These are phyloP conservation scores for Hypoxylon rickii DNA, from an alignment of 495 filamentous ascomycete genomes.

Conservation along the genomic window DNA sequence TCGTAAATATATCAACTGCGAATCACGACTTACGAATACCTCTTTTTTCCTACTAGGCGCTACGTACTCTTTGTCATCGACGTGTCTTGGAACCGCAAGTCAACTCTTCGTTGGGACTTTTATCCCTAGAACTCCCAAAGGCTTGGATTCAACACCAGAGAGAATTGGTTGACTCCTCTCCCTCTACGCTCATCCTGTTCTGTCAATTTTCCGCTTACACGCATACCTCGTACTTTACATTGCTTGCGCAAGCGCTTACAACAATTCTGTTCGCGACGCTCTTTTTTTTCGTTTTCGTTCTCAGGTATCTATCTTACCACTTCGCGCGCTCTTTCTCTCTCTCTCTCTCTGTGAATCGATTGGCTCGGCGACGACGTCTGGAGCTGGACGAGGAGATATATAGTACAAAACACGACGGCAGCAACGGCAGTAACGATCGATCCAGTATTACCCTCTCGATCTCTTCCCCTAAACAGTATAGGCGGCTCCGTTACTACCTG, in stretches of 20 bases:
- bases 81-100: background rate
- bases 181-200: background rate
- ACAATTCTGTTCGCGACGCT: slow-evolving; percentile 27
- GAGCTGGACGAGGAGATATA: slow-evolving; percentile 13
- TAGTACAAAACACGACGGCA: slow-evolving; percentile 5
- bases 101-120: background rate
- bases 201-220: background rate
- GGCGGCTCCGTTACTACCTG: background rate
- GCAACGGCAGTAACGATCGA: background rate
- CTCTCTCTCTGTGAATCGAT: background rate
- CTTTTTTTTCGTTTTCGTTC: slow-evolving; percentile 14
- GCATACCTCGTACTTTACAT: background rate
- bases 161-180: background rate
- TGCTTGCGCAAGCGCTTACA: slow-evolving; percentile 26
- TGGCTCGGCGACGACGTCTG: too few species aligned
- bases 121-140: background rate
- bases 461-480: too few species aligned
- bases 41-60: too few species aligned
- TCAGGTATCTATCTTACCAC: too few species aligned
- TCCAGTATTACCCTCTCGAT: too few species aligned
- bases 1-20: background rate
- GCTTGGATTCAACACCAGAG: background rate
- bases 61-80: background rate
- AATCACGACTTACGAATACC: too few species aligned
- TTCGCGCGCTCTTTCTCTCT: slow-evolving; percentile 1